phyloP scores from a whole-genome alignment of 2,329 filamentous ascomycete species.

The Aspergillus spinulosporus region DNA sequence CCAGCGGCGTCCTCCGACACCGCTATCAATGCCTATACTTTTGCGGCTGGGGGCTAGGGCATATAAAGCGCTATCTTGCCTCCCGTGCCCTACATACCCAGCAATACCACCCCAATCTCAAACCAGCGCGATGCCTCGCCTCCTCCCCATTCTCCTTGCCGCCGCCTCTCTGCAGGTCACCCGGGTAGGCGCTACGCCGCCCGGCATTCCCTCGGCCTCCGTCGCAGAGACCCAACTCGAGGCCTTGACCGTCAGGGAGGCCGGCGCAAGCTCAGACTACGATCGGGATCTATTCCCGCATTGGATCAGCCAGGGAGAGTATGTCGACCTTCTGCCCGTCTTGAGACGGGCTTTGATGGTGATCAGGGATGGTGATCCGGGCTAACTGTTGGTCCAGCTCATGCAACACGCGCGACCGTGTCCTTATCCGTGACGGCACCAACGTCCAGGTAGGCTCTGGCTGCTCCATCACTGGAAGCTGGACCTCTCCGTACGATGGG shows the following conservation, averaged over 20 bases:
- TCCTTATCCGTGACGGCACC: constrained; percentile 72
- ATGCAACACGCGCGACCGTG: constrained; percentile 73
- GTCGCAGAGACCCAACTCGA: constrained; percentile 60
- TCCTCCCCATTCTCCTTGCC: constrained; percentile 22
- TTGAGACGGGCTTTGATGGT: not conserved
- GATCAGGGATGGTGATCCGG: not conserved
- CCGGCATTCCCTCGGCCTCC: constrained; percentile 63
- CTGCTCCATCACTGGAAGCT: constrained; percentile 69
- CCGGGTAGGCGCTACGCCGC: constrained; percentile 40
- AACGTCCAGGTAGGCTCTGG: constrained; percentile 59
- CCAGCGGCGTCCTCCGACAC: not conserved
- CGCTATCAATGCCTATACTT: not conserved
- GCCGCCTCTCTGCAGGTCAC: constrained; percentile 12
- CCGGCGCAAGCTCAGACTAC: constrained; percentile 60
- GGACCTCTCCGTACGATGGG: constrained; percentile 74
- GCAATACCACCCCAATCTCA: too few species aligned
- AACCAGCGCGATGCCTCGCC: constrained; percentile 1
- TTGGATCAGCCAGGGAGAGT: constrained; percentile 58
- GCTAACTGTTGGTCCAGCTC: constrained; percentile 43
- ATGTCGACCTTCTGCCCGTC: constrained; percentile 38
- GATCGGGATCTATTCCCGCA: constrained; percentile 68
- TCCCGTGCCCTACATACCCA: not conserved
- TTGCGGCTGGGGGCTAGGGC: not conserved
- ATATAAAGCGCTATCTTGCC: not conserved
- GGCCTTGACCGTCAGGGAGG: constrained; percentile 58